phyloP scores from a whole-genome alignment of 257 asterid species.

The Echites panduratus region DNA sequence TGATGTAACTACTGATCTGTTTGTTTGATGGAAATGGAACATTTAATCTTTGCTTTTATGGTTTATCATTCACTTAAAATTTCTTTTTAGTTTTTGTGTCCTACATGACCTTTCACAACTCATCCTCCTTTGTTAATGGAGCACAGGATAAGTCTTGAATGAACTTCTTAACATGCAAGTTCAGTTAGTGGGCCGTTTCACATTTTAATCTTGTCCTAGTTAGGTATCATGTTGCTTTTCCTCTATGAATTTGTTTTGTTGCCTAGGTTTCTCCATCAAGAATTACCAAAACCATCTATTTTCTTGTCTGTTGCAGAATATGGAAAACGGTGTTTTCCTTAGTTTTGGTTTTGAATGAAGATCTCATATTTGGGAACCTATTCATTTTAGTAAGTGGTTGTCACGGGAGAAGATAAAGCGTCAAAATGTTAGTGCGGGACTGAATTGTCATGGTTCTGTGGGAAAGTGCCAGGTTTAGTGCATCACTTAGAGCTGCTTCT shows the following conservation, averaged over 20 bases:
- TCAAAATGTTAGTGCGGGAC: background rate
- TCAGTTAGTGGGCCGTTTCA: background rate
- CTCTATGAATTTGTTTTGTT: background rate
- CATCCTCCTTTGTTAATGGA: background rate
- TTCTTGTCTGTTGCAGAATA: background rate
- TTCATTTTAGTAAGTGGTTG: background rate
- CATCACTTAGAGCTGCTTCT: background rate
- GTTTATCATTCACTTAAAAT: background rate
- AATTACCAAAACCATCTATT: background rate
- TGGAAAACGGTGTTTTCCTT: background rate
- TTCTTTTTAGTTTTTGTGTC: background rate
- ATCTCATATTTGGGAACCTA: background rate
- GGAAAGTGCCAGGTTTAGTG: conserved; percentile 1
- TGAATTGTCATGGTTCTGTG: background rate
- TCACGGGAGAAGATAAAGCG: background rate
- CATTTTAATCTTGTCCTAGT: background rate
- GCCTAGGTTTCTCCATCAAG: background rate
- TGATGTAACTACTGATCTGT: background rate
- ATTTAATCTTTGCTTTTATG: background rate
- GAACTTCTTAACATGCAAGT: background rate
- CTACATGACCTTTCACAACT: background rate
- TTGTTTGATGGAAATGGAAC: background rate
- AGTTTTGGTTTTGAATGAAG: background rate
- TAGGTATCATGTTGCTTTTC: background rate
- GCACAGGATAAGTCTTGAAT: background rate